phyloP scores from a whole-genome alignment of 305 asterid genomes.

The Ajuga reptans region DNA sequence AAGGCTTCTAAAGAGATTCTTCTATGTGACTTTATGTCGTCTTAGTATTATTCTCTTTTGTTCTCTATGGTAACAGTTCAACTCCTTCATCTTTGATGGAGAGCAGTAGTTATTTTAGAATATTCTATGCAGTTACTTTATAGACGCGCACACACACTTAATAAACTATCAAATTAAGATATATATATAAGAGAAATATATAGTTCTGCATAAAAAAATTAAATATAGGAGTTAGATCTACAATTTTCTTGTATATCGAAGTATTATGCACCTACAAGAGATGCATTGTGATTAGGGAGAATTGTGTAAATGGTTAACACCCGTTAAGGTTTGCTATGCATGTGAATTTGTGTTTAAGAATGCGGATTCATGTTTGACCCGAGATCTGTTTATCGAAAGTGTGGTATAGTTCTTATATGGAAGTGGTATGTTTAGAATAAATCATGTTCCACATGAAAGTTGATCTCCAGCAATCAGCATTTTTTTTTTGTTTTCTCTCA shows the following conservation, averaged over 20 bases:
- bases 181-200: not conserved
- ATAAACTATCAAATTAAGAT: not conserved
- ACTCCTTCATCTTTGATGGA: not conserved
- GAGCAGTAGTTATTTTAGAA: not conserved
- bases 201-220: not conserved
- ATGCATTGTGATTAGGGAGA: not conserved
- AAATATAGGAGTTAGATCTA: not conserved
- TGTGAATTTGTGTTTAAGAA: not conserved
- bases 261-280: not conserved
- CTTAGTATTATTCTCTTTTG: not conserved
- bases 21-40: not conserved
- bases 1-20: not conserved
- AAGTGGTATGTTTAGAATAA: not conserved
- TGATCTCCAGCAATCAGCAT: not conserved
- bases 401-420: not conserved
- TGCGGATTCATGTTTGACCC: not conserved
- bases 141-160: not conserved
- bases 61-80: not conserved
- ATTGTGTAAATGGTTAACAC: not conserved
- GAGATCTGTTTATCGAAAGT: slow-evolving; percentile 5
- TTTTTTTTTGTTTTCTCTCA: slow-evolving; percentile 17
- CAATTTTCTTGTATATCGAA: not conserved
- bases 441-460: not conserved
- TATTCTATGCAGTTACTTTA: not conserved
- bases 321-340: not conserved